Evolutionary conservation across 140 eudicot species (phyloP), one percentile per base, ranked within the genome.

Genomic region (Cichorium intybus): DNA sequence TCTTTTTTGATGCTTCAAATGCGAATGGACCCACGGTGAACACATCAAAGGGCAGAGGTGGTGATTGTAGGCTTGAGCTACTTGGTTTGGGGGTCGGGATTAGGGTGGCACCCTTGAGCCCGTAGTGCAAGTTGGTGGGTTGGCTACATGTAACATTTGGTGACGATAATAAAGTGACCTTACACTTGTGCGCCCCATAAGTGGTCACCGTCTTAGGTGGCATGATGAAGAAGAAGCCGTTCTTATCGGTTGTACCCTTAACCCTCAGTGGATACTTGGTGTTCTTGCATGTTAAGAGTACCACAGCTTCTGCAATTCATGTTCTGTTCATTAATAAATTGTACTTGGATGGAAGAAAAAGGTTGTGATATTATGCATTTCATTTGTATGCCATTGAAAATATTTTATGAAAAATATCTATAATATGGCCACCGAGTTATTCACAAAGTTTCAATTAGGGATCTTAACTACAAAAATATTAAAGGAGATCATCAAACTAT

Each of bases 21-120:
- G 96, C 96, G 14, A 91, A 82, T 1, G 97, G 97, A 7, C 95
- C 96, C 4, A 90, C 96, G 4, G 72, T 87, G 78, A 72, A 90
- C 58, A 87, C 74, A 22, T 70, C 67, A 9, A 6, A 81, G 1
- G 78, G 81, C 24, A 60, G 51, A 6, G 33, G 41, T 28, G 48
- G 72, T 5, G 5, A 1, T 5, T 69, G 64, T 28, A 62, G 47
- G 66, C 18, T 56, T 6, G 74, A 68, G 10, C 54, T 58, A 20
- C 58, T 56, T 4, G 85, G 58, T 55, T 51, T 59, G 0, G 70
- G 46, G 49, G 83, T 23, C 0, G 74, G 81, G 64, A 71, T n/a
- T 56, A 85, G 75, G 46, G 66, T 35, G 16, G 96, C 97, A n/a
- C 97, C 97, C 72, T 59, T 73, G 57, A 59, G 35, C 8, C 97